Conservation (phyloP, 2,329 filamentous ascomycete genomes). For the Hirsutella minnesotensis region DNA sequence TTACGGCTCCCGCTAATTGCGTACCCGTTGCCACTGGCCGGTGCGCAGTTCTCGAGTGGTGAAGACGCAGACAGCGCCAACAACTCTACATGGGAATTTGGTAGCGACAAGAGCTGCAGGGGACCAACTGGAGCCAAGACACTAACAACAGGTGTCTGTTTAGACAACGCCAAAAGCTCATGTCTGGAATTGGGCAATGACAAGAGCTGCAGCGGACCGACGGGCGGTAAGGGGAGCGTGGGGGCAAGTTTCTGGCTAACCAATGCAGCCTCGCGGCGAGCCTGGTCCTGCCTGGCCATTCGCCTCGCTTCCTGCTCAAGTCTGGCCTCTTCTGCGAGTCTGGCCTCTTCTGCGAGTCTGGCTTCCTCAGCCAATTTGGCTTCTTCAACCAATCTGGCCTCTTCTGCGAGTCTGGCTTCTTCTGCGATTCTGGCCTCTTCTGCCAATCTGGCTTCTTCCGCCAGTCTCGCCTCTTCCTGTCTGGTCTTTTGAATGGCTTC, state of each 20-base stretch:
- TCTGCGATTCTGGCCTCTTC: too few relatives aligned
- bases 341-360: slow-evolving; percentile 46
- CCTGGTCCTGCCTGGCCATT: slow-evolving; percentile 19
- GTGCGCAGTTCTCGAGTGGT: background rate
- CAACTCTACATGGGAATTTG: slow-evolving; percentile 2
- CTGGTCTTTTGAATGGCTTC: slow-evolving; percentile 67
- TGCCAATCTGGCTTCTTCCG: too few relatives aligned
- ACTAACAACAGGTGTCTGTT: too few relatives aligned
- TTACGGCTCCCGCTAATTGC: background rate
- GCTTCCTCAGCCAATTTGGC: slow-evolving; percentile 56
- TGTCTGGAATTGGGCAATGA: slow-evolving; percentile 41
- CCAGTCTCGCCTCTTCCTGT: slow-evolving; percentile 27
- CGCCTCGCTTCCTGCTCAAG: too few relatives aligned
- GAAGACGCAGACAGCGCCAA: background rate
- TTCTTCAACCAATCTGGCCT: slow-evolving; percentile 69
- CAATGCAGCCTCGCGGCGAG: slow-evolving; percentile 7
- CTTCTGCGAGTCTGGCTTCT: too few relatives aligned
- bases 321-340: slow-evolving; percentile 65
- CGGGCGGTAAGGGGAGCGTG: slow-evolving; percentile 19
- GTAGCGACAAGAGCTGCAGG: slow-evolving; percentile 1
- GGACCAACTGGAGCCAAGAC: too few relatives aligned
- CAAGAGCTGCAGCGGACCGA: slow-evolving; percentile 33
- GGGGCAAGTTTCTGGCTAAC: background rate
- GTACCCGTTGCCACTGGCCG: background rate
- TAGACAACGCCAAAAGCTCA: too few relatives aligned